Percentiles rank a stretch among this genome's conserved stretches.
Conservation (phyloP, 371 early-diverging fungal species). For the Actinomortierella wolfii region DNA sequence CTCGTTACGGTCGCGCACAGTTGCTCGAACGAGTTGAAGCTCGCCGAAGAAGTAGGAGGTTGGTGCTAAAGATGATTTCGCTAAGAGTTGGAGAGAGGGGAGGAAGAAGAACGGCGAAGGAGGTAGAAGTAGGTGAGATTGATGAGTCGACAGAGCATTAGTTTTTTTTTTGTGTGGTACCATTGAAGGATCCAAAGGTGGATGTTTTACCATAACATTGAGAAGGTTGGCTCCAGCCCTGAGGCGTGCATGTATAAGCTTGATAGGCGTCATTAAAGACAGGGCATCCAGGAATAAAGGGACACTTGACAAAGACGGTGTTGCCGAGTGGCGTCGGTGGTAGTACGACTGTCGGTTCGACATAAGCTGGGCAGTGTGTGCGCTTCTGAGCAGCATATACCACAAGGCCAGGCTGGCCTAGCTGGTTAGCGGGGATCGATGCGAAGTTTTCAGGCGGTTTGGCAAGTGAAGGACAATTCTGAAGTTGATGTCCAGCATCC, state of each 20-base stretch:
- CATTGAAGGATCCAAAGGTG: no score
- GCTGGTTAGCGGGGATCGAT: conserved; percentile 1
- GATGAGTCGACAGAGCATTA: no score
- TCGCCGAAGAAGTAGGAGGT: conserved; percentile 36
- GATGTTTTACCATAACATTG: conserved; percentile 25
- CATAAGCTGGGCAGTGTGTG: conserved; percentile 8
- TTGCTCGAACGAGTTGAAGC: conserved; percentile 15
- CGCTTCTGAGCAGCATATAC: conserved; percentile 28
- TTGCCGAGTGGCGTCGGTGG: conserved; percentile 31
- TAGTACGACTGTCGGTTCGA: conserved; percentile 7
- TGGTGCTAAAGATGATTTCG: conserved; percentile 15
- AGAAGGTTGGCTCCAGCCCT: conserved; percentile 19
- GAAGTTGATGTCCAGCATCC: background rate
- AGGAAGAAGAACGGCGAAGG: background rate
- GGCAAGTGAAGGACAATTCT: conserved; percentile 7
- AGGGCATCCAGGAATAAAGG: background rate
- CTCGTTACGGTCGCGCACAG: conserved; percentile 19
- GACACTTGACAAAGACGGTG: conserved; percentile 18
- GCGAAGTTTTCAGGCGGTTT: conserved; percentile 14
- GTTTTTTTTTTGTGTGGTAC: no score
- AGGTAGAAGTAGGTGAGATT: conserved; percentile 1
- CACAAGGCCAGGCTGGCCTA: conserved; percentile 26
- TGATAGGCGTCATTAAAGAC: conserved; percentile 25
- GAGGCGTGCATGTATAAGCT: conserved; percentile 13
- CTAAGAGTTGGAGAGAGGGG: background rate